Base-by-base conservation (phyloP, 495 filamentous ascomycete genomes). In the Parmelia sp. region DNA sequence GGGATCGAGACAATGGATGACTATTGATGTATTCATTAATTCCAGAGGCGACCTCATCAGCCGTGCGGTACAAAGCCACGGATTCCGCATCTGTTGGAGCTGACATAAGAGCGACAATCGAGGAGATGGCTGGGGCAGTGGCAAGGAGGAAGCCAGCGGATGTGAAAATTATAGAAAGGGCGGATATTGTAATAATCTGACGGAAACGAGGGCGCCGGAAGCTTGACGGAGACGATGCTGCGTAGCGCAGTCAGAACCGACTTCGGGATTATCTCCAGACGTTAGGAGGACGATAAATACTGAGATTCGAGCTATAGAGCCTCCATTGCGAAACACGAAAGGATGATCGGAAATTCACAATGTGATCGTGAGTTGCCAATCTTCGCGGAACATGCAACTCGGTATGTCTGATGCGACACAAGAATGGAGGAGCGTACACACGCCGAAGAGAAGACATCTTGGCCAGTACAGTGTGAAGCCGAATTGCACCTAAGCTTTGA, bases 11-110 rank as follows among this genome's bases (percentile, higher is more conserved):
- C 10, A 96, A 70, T 11, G 90, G 90, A 76, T 96, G 92, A 65
- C 78, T 84, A 70, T 83, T 81, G 71, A 97, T 90, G 70, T 83
- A 80, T 33, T 82, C 76, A 65, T 97, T 86, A 63, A 93, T 82
- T 64, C 86, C 81, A 51, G 75, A 78, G 27, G 87, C 76, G 10
- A 81, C 68, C 9, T 83, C 81, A 63, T 87, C 84, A n/a, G 77
- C 62, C 12, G 93, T 86, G 1, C 69, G 71, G 79, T 83, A 97
- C 69, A 87, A 77, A 33, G 74, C 71, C 36, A 93, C 81, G 44
- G 87, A 87, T 64, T 97, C 89, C 66, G 83, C 85, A 72, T 95
- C 88, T 49, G 83, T 83, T 25, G 85, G 83, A 4, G 62, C 57
- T 15, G 64, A 60, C 60, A 71, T 55, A 6, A 70, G 63, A 45